Conservation (phyloP, 2,329 filamentous ascomycete genomes). For the Clonostachys chloroleuca region DNA sequence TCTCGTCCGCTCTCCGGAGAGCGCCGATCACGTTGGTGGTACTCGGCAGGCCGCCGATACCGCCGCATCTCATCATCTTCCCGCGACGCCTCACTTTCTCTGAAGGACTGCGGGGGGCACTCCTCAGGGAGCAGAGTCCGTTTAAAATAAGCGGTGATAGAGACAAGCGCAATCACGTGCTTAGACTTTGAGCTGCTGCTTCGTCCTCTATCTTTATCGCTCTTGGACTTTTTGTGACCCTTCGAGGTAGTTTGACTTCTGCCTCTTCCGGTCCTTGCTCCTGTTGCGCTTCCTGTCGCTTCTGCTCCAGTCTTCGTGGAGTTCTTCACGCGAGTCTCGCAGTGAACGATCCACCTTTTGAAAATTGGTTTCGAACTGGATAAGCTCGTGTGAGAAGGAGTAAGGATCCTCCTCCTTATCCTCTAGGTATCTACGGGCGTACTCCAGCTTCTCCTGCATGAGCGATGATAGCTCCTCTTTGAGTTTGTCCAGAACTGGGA, state of each 20-base stretch:
- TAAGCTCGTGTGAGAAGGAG: neutral
- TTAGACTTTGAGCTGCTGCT: conserved; percentile 14
- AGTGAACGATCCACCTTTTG: too few species aligned
- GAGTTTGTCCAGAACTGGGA: too few species aligned
- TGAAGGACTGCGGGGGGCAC: conserved; percentile 19
- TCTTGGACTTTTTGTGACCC: conserved; percentile 3
- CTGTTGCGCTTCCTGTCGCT: conserved; percentile 9
- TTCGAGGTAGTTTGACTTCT: conserved; percentile 1
- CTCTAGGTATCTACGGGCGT: too few species aligned
- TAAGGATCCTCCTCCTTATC: too few species aligned
- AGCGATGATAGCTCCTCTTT: too few species aligned
- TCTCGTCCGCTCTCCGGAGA: too few species aligned
- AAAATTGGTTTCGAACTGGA: neutral
- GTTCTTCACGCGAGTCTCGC: conserved; percentile 4
- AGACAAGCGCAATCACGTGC: conserved; percentile 26
- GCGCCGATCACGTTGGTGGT: too few species aligned
- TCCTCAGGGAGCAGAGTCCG: conserved; percentile 25
- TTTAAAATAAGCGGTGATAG: conserved; percentile 41
- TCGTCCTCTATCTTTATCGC: too few species aligned
- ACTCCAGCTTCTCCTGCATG: too few species aligned
- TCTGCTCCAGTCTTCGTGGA: conserved; percentile 3
- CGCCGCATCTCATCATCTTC: too few species aligned
- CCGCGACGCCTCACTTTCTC: conserved; percentile 8
- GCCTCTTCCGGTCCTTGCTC: conserved; percentile 5
- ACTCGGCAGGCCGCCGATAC: too few species aligned